Conservation (phyloP, 2,329 filamentous ascomycete genomes). For the Uncinocarpus reesii region DNA sequence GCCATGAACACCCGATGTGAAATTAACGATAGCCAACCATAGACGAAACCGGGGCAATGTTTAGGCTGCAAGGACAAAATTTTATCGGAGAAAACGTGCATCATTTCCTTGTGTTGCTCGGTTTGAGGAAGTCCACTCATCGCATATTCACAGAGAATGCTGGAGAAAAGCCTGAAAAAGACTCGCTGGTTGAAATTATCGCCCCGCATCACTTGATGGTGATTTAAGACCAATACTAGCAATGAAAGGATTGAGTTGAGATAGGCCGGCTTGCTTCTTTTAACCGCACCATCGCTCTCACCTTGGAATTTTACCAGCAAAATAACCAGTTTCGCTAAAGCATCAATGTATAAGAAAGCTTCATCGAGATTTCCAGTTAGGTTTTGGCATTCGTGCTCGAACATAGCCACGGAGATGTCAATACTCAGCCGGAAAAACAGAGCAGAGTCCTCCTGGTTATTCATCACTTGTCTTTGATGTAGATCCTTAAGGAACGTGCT, state of each 20-base stretch:
- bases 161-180: constrained; percentile 82
- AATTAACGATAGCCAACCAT: constrained; percentile 72
- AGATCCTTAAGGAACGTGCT: constrained; percentile 75
- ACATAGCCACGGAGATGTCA: constrained; percentile 66
- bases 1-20: constrained; percentile 80
- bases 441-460: constrained; percentile 63
- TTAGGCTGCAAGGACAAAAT: constrained; percentile 65
- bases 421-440: constrained; percentile 71
- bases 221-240: constrained; percentile 69
- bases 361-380: constrained; percentile 51
- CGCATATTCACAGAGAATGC: constrained; percentile 66
- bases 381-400: constrained; percentile 58
- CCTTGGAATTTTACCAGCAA: constrained; percentile 63
- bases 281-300: constrained; percentile 49
- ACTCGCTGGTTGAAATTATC: constrained; percentile 78
- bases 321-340: constrained; percentile 69
- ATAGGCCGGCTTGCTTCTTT: constrained; percentile 56
- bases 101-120: constrained; percentile 56
- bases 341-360: constrained; percentile 60
- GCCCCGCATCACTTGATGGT: constrained; percentile 70
- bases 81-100: constrained; percentile 59
- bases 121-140: constrained; percentile 48
- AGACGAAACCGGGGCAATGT: constrained; percentile 71
- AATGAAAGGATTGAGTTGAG: constrained; percentile 69
- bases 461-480: constrained; percentile 61